Evolutionary conservation across 495 filamentous ascomycete genomes (phyloP).

Genomic region (Venustampulla echinocandica): DNA sequence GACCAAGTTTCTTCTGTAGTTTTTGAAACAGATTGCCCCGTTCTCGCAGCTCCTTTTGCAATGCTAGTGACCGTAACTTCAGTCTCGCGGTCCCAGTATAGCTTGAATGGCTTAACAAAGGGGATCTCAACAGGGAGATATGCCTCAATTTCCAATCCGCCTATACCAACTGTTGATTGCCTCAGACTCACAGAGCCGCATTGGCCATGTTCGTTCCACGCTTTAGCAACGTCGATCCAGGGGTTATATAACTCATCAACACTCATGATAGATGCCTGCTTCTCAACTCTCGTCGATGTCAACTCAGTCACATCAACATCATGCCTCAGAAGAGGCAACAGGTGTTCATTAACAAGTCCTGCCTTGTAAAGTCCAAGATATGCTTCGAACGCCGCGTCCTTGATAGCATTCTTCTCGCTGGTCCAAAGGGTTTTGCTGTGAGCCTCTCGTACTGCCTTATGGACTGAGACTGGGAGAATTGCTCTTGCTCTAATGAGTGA

Average conservation of each 20-base stretch:
- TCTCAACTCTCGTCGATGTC: conserved; percentile 31
- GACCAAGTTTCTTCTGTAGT: conserved; percentile 35
- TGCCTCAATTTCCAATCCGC: conserved; percentile 30
- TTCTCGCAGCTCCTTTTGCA: conserved; percentile 17
- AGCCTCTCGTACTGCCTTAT: conserved; percentile 49
- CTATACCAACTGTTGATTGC: conserved; percentile 4
- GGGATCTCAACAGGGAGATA: conserved; percentile 38
- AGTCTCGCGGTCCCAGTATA: conserved; percentile 42
- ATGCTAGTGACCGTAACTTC: conserved; percentile 31
- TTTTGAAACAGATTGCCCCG: conserved; percentile 12
- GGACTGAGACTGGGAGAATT: conserved; percentile 62
- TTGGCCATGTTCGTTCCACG: conserved; percentile 31
- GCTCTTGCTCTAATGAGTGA: conserved; percentile 54
- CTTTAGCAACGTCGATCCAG: conserved; percentile 51
- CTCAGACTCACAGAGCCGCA: not conserved
- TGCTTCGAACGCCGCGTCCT: conserved; percentile 79
- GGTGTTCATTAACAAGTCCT: conserved; percentile 68
- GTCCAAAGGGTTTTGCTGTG: conserved; percentile 49
- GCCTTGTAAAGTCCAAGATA: conserved; percentile 61
- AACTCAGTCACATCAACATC: conserved; percentile 31
- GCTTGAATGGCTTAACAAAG: conserved; percentile 30
- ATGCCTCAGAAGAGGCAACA: conserved; percentile 51
- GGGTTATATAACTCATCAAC: conserved; percentile 55
- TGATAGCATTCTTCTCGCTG: conserved; percentile 66
- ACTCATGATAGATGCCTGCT: conserved; percentile 36